Conservation (phyloP, 352 stramenopile genomes). For the Phytophthora europaea region DNA sequence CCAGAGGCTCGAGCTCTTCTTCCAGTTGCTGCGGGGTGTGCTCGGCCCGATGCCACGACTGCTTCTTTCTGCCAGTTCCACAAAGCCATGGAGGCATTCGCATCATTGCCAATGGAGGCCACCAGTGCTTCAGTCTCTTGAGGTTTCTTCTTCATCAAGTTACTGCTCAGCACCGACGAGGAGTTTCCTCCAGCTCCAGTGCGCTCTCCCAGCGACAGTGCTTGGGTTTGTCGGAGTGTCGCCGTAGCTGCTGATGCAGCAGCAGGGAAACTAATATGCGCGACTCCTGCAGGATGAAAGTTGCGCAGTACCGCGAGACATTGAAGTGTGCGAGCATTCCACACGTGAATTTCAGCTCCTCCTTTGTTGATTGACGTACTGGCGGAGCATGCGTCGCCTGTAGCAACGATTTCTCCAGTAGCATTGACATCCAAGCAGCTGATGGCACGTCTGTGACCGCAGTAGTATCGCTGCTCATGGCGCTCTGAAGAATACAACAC, state of each 20-base stretch:
- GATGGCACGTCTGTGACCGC: constrained; percentile 67
- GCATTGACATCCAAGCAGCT: constrained; percentile 71
- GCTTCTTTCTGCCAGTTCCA: constrained; percentile 83
- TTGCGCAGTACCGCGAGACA: constrained; percentile 76
- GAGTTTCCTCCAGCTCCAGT: constrained; percentile 38
- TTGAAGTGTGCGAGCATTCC: constrained; percentile 69
- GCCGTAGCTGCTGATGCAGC: constrained; percentile 56
- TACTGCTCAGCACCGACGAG: constrained; percentile 48
- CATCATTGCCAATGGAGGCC: constrained; percentile 72
- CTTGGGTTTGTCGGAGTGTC: constrained; percentile 46
- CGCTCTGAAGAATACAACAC: constrained; percentile 71
- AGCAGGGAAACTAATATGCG: constrained; percentile 65
- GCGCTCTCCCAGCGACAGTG: constrained; percentile 36
- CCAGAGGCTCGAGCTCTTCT: constrained; percentile 15
- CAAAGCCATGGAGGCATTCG: constrained; percentile 74
- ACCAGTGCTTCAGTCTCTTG: constrained; percentile 67
- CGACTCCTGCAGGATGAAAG: constrained; percentile 68
- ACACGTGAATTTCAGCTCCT: constrained; percentile 75
- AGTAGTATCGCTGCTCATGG: constrained; percentile 82
- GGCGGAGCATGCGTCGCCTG: constrained; percentile 40
- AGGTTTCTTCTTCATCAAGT: constrained; percentile 63
- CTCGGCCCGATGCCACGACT: constrained; percentile 67
- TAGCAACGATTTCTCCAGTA: constrained; percentile 72
- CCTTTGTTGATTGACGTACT: constrained; percentile 6
- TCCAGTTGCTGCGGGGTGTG: constrained; percentile 35